Evolutionary conservation across 2,329 filamentous ascomycete species (phyloP), one percentile per base, ranked within the genome.

Genomic region (Aspergillus jensenii): DNA sequence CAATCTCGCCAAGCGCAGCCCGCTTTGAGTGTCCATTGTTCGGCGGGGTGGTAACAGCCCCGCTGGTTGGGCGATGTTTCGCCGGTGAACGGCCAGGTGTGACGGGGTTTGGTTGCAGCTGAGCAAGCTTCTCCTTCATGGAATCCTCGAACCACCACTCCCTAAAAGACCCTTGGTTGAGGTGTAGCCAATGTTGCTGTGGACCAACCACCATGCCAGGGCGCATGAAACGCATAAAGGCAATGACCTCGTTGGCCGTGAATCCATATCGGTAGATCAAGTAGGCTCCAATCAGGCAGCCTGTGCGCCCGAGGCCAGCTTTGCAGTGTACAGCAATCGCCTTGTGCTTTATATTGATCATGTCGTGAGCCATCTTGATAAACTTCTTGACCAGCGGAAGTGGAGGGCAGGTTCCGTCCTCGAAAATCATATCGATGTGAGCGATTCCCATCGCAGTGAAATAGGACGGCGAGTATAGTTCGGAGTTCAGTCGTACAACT

Each of bases 391-490:
- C 95, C n/a, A 93, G 88, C 17, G 86, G 86, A 52, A 99, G 81
- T 2, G 91, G 87, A 21, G 95, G 95, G 74, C 95, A 99, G 4
- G 95, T 99, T 63, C 95, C 95, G 68, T 99, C 95, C 70, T 98
- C 95, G 71, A 99, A 99, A 70, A 99, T 98, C 95, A 99, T 99
- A 78, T 99, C 95, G 41, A 98, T 82, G 73, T 99, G 95, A 68
- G 92, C 88, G 70, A 99, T 98, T 31, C 93, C 93, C 52, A 99
- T 82, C 3, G 93, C 91, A 63, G 93, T 95, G 75, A 99, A 99
- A 79, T 93, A 97, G n/a, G 92, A 93, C 0, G 95, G 90, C 0
- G 91, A 96, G 81, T 99, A 99, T 7, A 99, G 85, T 65, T 93
- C 90, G 0, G 93, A 98, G 80, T 99, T 99, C 63, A 99, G 82